A percentile compares a stretch with the other conserved stretches of the same genome.
Evolutionary conservation across 257 asterid species (phyloP).

Genomic region (Thymus quinquecostatus): DNA sequence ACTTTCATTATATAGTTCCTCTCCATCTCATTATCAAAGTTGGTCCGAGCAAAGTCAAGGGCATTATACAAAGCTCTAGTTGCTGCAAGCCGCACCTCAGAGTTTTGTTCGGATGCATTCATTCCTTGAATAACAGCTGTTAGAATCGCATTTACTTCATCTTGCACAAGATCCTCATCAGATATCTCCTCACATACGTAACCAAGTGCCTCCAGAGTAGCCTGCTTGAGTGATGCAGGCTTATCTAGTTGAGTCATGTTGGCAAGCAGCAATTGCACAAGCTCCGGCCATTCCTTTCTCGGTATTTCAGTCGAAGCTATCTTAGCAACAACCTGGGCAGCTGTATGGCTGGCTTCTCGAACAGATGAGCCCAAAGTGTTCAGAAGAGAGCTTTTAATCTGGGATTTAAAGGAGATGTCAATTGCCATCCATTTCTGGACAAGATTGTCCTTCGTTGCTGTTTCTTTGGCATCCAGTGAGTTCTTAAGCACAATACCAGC

Average conservation of each 20-base stretch:
- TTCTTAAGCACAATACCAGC: constrained; percentile 89
- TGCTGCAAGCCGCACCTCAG: constrained; percentile 83
- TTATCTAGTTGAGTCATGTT: constrained; percentile 72
- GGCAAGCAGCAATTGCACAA: constrained; percentile 61
- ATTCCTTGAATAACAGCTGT: constrained; percentile 92
- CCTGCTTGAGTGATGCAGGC: constrained; percentile 66
- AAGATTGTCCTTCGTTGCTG: constrained; percentile 58
- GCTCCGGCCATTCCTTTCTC: constrained; percentile 86
- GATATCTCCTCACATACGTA: constrained; percentile 92
- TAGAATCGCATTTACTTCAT: constrained; percentile 76
- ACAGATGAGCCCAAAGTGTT: constrained; percentile 71
- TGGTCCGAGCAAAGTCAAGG: constrained; percentile 86
- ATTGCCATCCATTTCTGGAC: constrained; percentile 70
- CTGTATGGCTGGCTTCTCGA: constrained; percentile 75
- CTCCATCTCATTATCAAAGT: constrained; percentile 85
- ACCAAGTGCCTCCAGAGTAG: constrained; percentile 86
- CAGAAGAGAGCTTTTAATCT: constrained; percentile 63
- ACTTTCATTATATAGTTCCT: constrained; percentile 86
- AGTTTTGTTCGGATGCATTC: constrained; percentile 63
- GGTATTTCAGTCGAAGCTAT: constrained; percentile 80
- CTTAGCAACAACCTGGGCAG: constrained; percentile 88
- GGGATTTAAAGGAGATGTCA: constrained; percentile 60
- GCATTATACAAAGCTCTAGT: constrained; percentile 80
- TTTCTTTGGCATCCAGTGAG: constrained; percentile 82
- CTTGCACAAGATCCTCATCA: constrained; percentile 70